A percentile compares a stretch with the other conserved stretches of the same genome.
Evolutionary conservation across 208 protist genomes (phyloP).

Genomic region (Crithidia expoeki): DNA sequence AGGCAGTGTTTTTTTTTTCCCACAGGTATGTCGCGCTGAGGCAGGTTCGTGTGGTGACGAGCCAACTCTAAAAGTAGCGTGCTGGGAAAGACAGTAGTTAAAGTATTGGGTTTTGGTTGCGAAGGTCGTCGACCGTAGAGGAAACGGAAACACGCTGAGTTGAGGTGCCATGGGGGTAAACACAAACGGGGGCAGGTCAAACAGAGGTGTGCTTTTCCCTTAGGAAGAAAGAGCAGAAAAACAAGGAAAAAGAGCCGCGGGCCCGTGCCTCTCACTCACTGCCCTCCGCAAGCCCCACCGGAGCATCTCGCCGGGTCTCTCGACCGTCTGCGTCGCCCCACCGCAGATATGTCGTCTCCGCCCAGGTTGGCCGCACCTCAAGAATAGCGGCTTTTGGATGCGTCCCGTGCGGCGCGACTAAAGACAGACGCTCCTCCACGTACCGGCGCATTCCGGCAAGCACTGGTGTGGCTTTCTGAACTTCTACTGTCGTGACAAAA

Average conservation of each 20-base stretch:
- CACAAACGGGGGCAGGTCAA: too few relatives aligned
- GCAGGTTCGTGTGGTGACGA: too few relatives aligned
- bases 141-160: too few relatives aligned
- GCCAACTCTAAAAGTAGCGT: too few relatives aligned
- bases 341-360: background rate
- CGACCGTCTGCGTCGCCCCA: background rate
- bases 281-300: background rate
- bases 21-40: too few relatives aligned
- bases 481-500: too few relatives aligned
- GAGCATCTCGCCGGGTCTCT: background rate
- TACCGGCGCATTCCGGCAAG: background rate
- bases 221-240: background rate
- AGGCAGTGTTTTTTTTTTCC: too few relatives aligned
- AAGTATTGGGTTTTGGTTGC: too few relatives aligned
- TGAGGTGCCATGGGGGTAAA: too few relatives aligned
- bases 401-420: background rate
- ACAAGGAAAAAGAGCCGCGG: background rate
- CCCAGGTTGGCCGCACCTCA: background rate
- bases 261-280: background rate
- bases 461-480: background rate
- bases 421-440: background rate
- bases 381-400: background rate
- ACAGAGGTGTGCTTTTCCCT: too few relatives aligned
- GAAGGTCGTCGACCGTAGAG: too few relatives aligned
- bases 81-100: too few relatives aligned